These are phyloP conservation scores for Aspergillus sparsus DNA, from an alignment of 495 filamentous ascomycete genomes.

Conservation along the genomic window DNA sequence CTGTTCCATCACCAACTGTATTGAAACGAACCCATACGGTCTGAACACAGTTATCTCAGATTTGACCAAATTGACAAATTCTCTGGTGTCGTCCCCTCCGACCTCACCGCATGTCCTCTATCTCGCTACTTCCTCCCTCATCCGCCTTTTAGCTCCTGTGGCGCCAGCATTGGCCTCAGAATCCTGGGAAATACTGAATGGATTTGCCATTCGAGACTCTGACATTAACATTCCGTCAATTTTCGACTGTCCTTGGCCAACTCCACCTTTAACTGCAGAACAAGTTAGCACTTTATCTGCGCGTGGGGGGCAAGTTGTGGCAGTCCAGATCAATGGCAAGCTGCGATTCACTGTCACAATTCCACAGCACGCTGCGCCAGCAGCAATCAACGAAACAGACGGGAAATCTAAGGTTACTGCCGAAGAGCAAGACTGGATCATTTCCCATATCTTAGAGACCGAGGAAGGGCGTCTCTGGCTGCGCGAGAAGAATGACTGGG, in stretches of 20 bases:
- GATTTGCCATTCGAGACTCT: slow-evolving; percentile 21
- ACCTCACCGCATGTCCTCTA: slow-evolving; percentile 39
- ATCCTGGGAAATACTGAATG: slow-evolving; percentile 66
- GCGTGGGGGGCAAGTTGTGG: slow-evolving; percentile 51
- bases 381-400: slow-evolving; percentile 19
- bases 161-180: slow-evolving; percentile 78
- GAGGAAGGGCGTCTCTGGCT: slow-evolving; percentile 50
- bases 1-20: slow-evolving; percentile 63
- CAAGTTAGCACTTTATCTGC: slow-evolving; percentile 51
- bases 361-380: slow-evolving; percentile 31
- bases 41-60: slow-evolving; percentile 83
- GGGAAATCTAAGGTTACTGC: slow-evolving; percentile 19
- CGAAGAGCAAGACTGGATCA: slow-evolving; percentile 57
- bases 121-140: slow-evolving; percentile 48
- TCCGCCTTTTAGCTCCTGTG: slow-evolving; percentile 75
- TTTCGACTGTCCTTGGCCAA: slow-evolving; percentile 57
- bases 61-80: slow-evolving; percentile 76
- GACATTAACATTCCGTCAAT: slow-evolving; percentile 31
- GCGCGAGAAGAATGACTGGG: slow-evolving; percentile 49
- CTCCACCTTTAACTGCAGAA: slow-evolving; percentile 36
- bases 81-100: slow-evolving; percentile 45
- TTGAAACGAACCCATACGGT: slow-evolving; percentile 63
- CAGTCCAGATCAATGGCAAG: slow-evolving; percentile 78
- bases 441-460: slow-evolving; percentile 50
- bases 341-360: slow-evolving; percentile 65